A percentile compares a stretch with the other conserved stretches of the same genome.
Evolutionary conservation across 345 rosid genomes (phyloP).

Genomic region (Bretschneidera sinensis): DNA sequence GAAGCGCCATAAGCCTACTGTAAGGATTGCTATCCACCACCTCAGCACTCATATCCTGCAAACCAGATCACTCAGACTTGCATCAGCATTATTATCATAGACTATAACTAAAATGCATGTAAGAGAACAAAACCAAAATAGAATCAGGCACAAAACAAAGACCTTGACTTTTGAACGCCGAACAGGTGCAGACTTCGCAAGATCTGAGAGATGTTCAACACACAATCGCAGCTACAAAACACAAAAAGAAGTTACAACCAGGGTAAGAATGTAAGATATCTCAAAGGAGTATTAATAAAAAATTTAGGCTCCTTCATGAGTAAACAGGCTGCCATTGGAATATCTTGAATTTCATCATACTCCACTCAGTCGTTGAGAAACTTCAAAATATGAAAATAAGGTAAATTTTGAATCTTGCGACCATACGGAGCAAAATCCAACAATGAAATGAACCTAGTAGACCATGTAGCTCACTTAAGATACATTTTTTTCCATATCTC

Average conservation of each 20-base stretch:
- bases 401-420: background rate
- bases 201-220: conserved; percentile 44
- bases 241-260: background rate
- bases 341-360: too few relatives aligned
- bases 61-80: conserved; percentile 6
- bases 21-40: conserved; percentile 97
- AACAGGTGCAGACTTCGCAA: conserved; percentile 46
- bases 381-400: background rate
- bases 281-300: background rate
- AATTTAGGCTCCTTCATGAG: background rate
- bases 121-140: background rate
- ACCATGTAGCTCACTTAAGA: background rate
- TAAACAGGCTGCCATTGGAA: background rate
- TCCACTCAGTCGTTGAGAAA: background rate
- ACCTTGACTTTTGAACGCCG: conserved; percentile 85
- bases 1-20: conserved; percentile 99
- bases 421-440: background rate
- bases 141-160: conserved; percentile 3
- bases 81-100: conserved; percentile 5
- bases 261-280: background rate
- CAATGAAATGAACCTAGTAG: background rate
- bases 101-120: conserved; percentile 1
- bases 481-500: background rate
- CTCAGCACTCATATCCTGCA: conserved; percentile 92
- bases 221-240: conserved; percentile 50